Base-by-base conservation (phyloP, 2,329 filamentous ascomycete genomes). In the Xylariaceae sp. region DNA sequence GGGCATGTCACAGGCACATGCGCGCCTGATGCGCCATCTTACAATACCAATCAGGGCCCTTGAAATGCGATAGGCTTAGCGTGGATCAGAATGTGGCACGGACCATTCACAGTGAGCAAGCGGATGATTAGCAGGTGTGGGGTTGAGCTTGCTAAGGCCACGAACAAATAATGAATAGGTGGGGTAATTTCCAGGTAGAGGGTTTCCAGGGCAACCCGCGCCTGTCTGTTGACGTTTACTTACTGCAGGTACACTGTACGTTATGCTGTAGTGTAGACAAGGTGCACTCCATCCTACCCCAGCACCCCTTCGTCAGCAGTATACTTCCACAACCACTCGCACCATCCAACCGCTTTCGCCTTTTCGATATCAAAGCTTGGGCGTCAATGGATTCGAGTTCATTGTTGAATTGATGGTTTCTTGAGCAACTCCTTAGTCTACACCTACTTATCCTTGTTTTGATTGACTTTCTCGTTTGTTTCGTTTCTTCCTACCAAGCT, bases 141-240 rank as follows among this genome's bases (percentile, higher is more conserved):
- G n/a, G n/a, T n/a, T n/a, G n/a, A n/a, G n/a, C n/a, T n/a, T n/a
- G n/a, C n/a, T n/a, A n/a, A n/a, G n/a, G n/a, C n/a, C n/a, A n/a
- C 35, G 6, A 30, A 23, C 13, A 18, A 9, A n/a, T 16, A 18
- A 27, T 20, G 27, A 13, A n/a, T 9, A 24, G 16, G 15, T 8
- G 20, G 27, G 6, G 20, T 44, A 44, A 24, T 32, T 9, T 4
- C 13, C 5, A 13, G 26, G n/a, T 16, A 15, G 16, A 30, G 6
- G 23, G 61, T 65, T 62, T 46, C 50, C 54, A 47, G 51, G 43
- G 55, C 62, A 60, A 65, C 63, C 10, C n/a, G n/a, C 8, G 11
- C 21, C 26, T 27, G 49, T 58, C 43, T 64, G 57, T 66, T 64
- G 59, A 61, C 37, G 50, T 49, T 53, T 58, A 57, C 43, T 51